Percentiles rank a stretch among this genome's conserved stretches.
Conservation (phyloP, 495 filamentous ascomycete species). For the Hyaloscypha bicolor region DNA sequence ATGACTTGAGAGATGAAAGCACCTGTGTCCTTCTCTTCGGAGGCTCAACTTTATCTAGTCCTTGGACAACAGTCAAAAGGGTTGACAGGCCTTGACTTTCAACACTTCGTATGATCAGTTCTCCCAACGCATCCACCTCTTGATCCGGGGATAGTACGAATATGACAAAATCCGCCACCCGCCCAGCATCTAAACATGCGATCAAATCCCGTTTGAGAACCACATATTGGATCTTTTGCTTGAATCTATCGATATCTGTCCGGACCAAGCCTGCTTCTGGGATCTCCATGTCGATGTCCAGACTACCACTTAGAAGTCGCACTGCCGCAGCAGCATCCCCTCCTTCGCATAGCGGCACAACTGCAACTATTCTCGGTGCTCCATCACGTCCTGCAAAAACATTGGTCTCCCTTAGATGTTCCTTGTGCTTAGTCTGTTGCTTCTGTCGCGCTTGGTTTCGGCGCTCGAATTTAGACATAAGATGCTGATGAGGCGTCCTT, state of each 20-base stretch:
- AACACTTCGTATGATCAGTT: constrained; percentile 79
- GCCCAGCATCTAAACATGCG: constrained; percentile 79
- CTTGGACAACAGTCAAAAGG: constrained; percentile 76
- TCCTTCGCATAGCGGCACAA: constrained; percentile 79
- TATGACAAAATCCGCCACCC: constrained; percentile 86
- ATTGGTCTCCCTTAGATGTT: constrained; percentile 71
- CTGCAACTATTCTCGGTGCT: constrained; percentile 87
- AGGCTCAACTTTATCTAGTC: constrained; percentile 74
- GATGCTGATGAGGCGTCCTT: constrained; percentile 90
- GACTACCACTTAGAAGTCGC: constrained; percentile 67
- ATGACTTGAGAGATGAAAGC: constrained; percentile 79
- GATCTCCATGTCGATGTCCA: constrained; percentile 75
- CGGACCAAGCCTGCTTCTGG: constrained; percentile 58
- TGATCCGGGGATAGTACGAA: constrained; percentile 77
- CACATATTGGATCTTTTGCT: constrained; percentile 87
- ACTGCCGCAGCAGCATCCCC: constrained; percentile 69
- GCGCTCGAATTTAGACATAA: constrained; percentile 95
- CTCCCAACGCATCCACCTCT: constrained; percentile 81
- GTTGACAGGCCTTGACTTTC: constrained; percentile 94
- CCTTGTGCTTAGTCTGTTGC: constrained; percentile 76
- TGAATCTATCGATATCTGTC: constrained; percentile 83
- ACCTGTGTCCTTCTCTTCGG: constrained; percentile 76
- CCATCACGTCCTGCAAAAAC: constrained; percentile 84
- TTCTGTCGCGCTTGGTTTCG: constrained; percentile 90
- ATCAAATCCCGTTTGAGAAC: constrained; percentile 70